A percentile compares a stretch with the other conserved stretches of the same genome.
Evolutionary conservation across 495 filamentous ascomycete genomes (phyloP).

Genomic region (Chlorociboria aeruginascens): DNA sequence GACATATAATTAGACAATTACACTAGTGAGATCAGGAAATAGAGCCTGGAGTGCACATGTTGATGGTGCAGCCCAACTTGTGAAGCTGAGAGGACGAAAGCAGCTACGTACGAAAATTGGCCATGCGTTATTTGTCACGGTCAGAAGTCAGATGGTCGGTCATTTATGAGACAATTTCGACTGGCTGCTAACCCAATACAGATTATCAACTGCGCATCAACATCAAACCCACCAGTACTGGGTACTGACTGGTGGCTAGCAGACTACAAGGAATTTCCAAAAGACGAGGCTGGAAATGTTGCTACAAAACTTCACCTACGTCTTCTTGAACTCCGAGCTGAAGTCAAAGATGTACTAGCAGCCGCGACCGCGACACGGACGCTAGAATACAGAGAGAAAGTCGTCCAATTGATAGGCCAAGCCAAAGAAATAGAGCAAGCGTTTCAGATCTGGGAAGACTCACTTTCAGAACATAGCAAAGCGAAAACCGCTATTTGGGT

Average conservation of each 20-base stretch:
- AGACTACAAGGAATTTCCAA: conserved; percentile 19
- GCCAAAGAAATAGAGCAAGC: conserved; percentile 32
- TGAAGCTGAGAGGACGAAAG: conserved; percentile 38
- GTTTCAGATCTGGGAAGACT: conserved; percentile 29
- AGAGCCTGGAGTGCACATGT: conserved; percentile 42
- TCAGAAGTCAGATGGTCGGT: conserved; percentile 39
- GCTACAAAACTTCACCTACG: conserved; percentile 33
- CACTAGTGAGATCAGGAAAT: conserved; percentile 30
- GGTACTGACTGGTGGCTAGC: conserved; percentile 39
- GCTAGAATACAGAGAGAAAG: conserved; percentile 26
- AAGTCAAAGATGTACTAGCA: conserved; percentile 30
- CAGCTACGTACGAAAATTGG: conserved; percentile 35
- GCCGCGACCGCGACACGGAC: conserved; percentile 17
- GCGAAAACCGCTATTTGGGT: conserved; percentile 34
- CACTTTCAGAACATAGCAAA: conserved; percentile 27
- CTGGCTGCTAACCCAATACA: not conserved
- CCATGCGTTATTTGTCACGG: conserved; percentile 36
- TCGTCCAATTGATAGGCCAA: conserved; percentile 29
- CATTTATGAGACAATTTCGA: not conserved
- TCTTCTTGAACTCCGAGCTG: conserved; percentile 33
- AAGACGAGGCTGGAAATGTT: conserved; percentile 26
- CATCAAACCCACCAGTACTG: conserved; percentile 32
- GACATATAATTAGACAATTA: conserved; percentile 24
- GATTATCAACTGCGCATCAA: conserved; percentile 33
- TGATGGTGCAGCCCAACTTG: conserved; percentile 41